Evolutionary conservation across 2,329 filamentous ascomycete genomes (phyloP).

Genomic region (Fonsecaea pedrosoi): DNA sequence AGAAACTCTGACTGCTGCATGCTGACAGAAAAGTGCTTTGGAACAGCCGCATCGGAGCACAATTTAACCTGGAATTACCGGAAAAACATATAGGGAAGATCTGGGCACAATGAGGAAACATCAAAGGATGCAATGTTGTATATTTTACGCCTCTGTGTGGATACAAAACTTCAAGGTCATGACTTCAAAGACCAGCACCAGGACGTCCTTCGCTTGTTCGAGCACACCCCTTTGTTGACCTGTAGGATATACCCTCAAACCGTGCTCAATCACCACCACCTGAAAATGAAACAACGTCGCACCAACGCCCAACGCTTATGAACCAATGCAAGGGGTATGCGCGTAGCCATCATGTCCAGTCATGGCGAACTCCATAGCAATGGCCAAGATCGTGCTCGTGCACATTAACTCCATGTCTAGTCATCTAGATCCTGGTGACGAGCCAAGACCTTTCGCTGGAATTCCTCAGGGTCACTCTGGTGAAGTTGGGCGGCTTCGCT

Average conservation of each 20-base stretch:
- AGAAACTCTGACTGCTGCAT: background rate
- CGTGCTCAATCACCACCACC: background rate
- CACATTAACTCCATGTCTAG: slow-evolving; percentile 20
- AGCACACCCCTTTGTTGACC: background rate
- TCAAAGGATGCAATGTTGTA: slow-evolving; percentile 13
- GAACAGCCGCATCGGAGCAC: background rate
- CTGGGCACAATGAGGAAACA: background rate
- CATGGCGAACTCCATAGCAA: slow-evolving; percentile 21
- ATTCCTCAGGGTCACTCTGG: slow-evolving; percentile 86
- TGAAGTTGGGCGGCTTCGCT: slow-evolving; percentile 95
- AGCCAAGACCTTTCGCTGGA: slow-evolving; percentile 75
- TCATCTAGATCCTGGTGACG: slow-evolving; percentile 66
- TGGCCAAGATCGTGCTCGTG: slow-evolving; percentile 12
- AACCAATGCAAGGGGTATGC: slow-evolving; percentile 7
- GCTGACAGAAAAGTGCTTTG: background rate
- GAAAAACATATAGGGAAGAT: background rate
- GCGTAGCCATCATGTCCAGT: slow-evolving; percentile 7
- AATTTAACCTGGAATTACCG: background rate
- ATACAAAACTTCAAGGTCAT: background rate
- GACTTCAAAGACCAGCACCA: background rate
- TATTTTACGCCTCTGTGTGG: slow-evolving; percentile 6
- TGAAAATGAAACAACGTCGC: background rate
- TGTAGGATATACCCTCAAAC: background rate
- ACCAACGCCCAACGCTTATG: slow-evolving; percentile 20
- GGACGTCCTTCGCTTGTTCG: slow-evolving; percentile 5